Evolutionary conservation across 2,329 filamentous ascomycete genomes (phyloP).

Genomic region (Sphaerulina populicola): DNA sequence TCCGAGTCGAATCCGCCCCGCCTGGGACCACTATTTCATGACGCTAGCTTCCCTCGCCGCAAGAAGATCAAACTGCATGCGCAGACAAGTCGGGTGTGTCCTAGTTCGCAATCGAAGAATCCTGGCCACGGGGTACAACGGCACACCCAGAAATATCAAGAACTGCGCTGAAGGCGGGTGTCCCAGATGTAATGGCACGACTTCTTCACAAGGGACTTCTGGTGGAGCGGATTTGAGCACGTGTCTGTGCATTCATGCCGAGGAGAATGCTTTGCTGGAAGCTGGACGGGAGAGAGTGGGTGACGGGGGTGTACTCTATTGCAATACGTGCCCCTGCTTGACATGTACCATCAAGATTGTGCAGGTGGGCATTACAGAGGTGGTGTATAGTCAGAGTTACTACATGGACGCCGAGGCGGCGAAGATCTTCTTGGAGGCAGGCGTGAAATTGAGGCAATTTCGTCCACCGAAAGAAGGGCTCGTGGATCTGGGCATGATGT

Average conservation of each 20-base stretch:
- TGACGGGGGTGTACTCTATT: slow-evolving; percentile 66
- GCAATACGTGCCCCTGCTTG: slow-evolving; percentile 70
- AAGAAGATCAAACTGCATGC: slow-evolving; percentile 94
- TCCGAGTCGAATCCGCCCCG: slow-evolving; percentile 70
- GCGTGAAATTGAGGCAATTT: slow-evolving; percentile 79
- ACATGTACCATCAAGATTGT: slow-evolving; percentile 98
- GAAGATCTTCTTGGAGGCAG: slow-evolving; percentile 71
- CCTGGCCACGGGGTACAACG: slow-evolving; percentile 94
- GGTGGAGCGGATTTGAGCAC: slow-evolving; percentile 69
- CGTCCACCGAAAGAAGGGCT: slow-evolving; percentile 47
- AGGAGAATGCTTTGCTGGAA: slow-evolving; percentile 93
- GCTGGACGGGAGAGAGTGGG: slow-evolving; percentile 84
- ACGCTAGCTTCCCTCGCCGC: slow-evolving; percentile 84
- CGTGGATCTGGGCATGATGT: slow-evolving; percentile 7
- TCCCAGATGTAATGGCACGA: slow-evolving; percentile 63
- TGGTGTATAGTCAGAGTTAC: slow-evolving; percentile 88
- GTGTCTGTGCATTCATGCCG: slow-evolving; percentile 93
- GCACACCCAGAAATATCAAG: slow-evolving; percentile 76
- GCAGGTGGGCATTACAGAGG: slow-evolving; percentile 90
- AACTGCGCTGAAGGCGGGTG: slow-evolving; percentile 95
- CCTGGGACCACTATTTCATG: slow-evolving; percentile 99
- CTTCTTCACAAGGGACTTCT: slow-evolving; percentile 39
- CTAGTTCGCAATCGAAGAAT: slow-evolving; percentile 79
- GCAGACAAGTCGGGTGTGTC: slow-evolving; percentile 88
- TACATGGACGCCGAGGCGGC: slow-evolving; percentile 82